Evolutionary conservation across 257 asterid species (phyloP).

Genomic region (Nicotiana paniculata): DNA sequence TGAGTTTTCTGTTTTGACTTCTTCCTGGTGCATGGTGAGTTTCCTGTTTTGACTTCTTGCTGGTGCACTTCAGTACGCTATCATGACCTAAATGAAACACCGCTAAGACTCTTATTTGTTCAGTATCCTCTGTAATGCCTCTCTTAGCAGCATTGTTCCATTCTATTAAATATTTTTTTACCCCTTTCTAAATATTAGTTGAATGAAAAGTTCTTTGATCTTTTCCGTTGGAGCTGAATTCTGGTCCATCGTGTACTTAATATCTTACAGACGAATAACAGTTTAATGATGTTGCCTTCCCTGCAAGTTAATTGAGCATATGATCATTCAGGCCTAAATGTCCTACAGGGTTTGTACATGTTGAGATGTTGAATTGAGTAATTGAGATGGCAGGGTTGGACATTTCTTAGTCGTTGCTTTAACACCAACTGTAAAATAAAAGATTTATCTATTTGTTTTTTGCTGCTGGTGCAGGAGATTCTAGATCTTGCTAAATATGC

Average conservation of each 20-base stretch:
- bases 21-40: slow-evolving; percentile 33
- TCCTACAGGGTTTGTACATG: background rate
- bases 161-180: background rate
- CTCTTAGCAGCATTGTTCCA: background rate
- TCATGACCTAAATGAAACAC: background rate
- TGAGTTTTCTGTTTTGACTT: slow-evolving; percentile 27
- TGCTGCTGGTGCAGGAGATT: slow-evolving; percentile 58
- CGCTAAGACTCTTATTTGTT: background rate
- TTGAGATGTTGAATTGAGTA: background rate
- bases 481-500: slow-evolving; percentile 86
- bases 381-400: background rate
- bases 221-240: background rate
- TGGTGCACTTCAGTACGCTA: background rate
- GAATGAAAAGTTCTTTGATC: background rate
- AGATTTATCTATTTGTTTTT: background rate
- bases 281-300: background rate
- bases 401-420: background rate
- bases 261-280: background rate
- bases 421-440: background rate
- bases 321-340: background rate
- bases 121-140: background rate
- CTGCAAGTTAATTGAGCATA: background rate
- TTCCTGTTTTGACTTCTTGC: background rate
- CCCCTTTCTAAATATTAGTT: background rate
- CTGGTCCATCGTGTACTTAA: background rate